Percentiles rank a stretch among this genome's conserved stretches.
These are phyloP conservation scores for Colletotrichum magnum DNA, from an alignment of 2,329 filamentous ascomycete species.

Conservation along the genomic window DNA sequence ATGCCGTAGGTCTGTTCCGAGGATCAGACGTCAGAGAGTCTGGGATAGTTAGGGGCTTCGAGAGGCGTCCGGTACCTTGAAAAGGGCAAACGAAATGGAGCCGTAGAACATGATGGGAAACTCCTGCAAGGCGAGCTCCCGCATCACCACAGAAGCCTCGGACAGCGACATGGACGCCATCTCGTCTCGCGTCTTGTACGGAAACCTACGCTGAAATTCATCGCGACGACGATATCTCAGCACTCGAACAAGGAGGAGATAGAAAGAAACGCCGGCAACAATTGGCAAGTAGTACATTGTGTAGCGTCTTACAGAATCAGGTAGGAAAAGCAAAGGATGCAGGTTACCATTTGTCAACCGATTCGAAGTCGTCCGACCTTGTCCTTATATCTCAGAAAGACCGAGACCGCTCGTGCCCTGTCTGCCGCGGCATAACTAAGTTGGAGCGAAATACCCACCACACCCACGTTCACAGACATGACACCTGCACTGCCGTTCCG, in stretches of 20 bases:
- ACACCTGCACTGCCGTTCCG: too few species aligned
- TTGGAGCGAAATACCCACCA: too few species aligned
- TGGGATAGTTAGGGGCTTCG: too few species aligned
- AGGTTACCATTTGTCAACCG: not conserved
- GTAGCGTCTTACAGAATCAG: not conserved
- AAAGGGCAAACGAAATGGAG: slow-evolving; percentile 71
- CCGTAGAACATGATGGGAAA: slow-evolving; percentile 68
- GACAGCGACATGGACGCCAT: slow-evolving; percentile 31
- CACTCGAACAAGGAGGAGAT: slow-evolving; percentile 3
- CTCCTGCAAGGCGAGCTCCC: slow-evolving; percentile 61
- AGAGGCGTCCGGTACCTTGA: slow-evolving; percentile 54
- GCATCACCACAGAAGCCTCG: slow-evolving; percentile 50
- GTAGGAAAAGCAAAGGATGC: not conserved
- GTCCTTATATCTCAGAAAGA: too few species aligned
- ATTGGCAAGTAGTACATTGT: slow-evolving; percentile 7
- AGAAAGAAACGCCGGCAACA: not conserved
- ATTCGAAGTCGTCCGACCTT: not conserved
- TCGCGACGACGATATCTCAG: slow-evolving; percentile 27
- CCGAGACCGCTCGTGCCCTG: too few species aligned
- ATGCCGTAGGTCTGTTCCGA: slow-evolving; percentile 62
- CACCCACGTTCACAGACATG: too few species aligned
- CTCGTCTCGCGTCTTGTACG: slow-evolving; percentile 27
- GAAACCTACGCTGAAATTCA: slow-evolving; percentile 1
- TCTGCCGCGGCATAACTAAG: too few species aligned
- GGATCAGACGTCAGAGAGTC: not conserved